A percentile compares a stretch with the other conserved stretches of the same genome.
phyloP scores from a whole-genome alignment of 2,329 filamentous ascomycete genomes.

The Colletotrichum siamense region DNA sequence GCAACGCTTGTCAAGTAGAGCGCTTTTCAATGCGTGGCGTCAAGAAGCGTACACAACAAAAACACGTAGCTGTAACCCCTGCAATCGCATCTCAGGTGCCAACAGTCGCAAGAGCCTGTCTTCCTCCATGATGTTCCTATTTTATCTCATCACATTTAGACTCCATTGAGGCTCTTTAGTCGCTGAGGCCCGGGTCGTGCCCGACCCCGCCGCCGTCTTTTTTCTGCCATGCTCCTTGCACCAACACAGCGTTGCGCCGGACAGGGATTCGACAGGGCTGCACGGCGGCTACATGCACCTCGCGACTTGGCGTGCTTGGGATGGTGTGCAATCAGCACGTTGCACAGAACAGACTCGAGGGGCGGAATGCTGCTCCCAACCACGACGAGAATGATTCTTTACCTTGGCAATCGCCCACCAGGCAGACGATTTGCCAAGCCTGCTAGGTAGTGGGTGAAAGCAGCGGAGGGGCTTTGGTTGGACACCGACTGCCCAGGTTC shows the following conservation, averaged over 20 bases:
- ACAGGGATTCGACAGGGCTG: too few species aligned
- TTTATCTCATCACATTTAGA: too few species aligned
- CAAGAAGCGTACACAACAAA: not conserved
- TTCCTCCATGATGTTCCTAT: not conserved
- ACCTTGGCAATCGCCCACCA: not conserved
- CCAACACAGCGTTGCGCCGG: too few species aligned
- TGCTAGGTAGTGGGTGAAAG: not conserved
- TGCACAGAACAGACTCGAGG: not conserved
- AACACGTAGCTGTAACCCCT: not conserved
- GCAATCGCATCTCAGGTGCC: not conserved
- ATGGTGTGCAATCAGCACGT: not conserved
- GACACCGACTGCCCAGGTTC: not conserved
- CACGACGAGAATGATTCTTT: not conserved
- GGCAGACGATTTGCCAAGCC: not conserved
- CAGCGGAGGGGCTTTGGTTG: not conserved
- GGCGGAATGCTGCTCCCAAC: not conserved
- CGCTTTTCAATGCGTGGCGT: too few species aligned
- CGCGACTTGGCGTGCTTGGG: not conserved
- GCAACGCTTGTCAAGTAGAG: too few species aligned
- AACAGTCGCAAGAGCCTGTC: not conserved
- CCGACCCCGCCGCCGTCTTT: too few species aligned
- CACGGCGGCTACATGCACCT: too few species aligned
- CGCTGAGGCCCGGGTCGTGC: not conserved
- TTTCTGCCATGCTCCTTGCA: too few species aligned
- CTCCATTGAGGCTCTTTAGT: not conserved